Evolutionary conservation across 2,329 filamentous ascomycete species (phyloP).

Genomic region (Simplicillium sp.): DNA sequence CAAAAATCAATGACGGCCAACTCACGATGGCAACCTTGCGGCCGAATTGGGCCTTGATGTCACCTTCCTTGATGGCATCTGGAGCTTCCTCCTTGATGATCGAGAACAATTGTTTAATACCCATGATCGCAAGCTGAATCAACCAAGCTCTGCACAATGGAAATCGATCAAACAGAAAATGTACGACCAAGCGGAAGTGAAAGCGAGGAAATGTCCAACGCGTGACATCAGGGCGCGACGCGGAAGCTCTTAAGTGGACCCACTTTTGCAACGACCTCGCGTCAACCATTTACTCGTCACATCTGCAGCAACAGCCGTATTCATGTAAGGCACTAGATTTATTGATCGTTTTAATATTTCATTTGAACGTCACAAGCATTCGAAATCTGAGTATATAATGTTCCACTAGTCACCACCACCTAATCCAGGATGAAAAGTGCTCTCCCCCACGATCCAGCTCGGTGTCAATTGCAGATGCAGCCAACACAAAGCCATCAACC

Average conservation of each 20-base stretch:
- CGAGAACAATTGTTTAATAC: slow-evolving; percentile 65
- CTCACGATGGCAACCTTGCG: slow-evolving; percentile 95
- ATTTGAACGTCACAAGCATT: no score
- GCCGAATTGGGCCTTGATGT: slow-evolving; percentile 98
- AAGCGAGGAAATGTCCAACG: no score
- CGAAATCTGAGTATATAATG: slow-evolving; percentile 16
- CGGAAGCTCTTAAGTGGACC: slow-evolving; percentile 8
- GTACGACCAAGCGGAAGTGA: no score
- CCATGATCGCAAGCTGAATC: slow-evolving; percentile 31
- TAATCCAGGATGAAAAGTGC: slow-evolving; percentile 10
- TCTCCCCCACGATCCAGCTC: neutral
- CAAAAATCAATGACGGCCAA: slow-evolving; percentile 9
- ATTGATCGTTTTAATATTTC: neutral
- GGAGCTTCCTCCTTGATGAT: slow-evolving; percentile 89
- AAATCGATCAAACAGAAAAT: no score
- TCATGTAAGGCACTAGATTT: neutral
- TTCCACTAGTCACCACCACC: slow-evolving; percentile 31
- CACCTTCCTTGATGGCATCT: slow-evolving; percentile 89
- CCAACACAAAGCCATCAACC: no score
- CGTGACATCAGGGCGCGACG: neutral
- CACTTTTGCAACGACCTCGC: slow-evolving; percentile 7
- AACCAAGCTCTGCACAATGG: no score
- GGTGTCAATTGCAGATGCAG: neutral
- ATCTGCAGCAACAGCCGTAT: slow-evolving; percentile 1
- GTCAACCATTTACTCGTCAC: slow-evolving; percentile 1